Conservation (phyloP, 2,329 filamentous ascomycete genomes). For the Beauveria rudraprayagi region DNA sequence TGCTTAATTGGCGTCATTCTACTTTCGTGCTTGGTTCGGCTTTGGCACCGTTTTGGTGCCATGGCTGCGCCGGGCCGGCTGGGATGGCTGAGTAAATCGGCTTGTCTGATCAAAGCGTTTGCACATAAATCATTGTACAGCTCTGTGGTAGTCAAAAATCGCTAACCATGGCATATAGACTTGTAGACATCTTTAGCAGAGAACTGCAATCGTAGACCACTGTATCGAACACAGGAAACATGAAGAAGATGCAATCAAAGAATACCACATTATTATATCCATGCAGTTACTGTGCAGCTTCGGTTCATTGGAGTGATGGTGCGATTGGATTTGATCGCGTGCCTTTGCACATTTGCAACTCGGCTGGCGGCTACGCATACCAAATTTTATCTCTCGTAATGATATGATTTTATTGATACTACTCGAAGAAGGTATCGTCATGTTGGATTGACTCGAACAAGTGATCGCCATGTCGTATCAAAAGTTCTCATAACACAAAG, state of each 20-base stretch:
- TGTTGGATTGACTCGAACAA: background rate
- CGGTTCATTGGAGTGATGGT: no score
- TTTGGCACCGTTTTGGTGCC: slow-evolving; percentile 48
- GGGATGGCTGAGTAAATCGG: slow-evolving; percentile 60
- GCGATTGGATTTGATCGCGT: no score
- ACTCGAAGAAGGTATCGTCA: no score
- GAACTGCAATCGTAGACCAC: background rate
- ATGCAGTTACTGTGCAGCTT: background rate
- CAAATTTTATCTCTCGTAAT: no score
- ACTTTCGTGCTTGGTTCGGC: slow-evolving; percentile 45
- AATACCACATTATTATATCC: background rate
- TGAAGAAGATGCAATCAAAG: background rate
- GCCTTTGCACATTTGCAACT: no score
- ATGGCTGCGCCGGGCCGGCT: slow-evolving; percentile 42
- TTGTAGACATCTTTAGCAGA: background rate
- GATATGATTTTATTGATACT: no score
- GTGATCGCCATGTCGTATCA: background rate
- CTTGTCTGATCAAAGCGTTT: slow-evolving; percentile 47
- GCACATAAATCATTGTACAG: background rate
- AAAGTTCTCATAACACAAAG: background rate
- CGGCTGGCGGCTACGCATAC: no score
- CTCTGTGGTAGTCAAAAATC: background rate
- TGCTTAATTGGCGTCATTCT: slow-evolving; percentile 46
- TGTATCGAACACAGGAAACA: background rate
- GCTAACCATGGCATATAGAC: slow-evolving; percentile 1